Evolutionary conservation across 805 yeast species (phyloP).

Genomic region (Lipomyces anomalus): DNA sequence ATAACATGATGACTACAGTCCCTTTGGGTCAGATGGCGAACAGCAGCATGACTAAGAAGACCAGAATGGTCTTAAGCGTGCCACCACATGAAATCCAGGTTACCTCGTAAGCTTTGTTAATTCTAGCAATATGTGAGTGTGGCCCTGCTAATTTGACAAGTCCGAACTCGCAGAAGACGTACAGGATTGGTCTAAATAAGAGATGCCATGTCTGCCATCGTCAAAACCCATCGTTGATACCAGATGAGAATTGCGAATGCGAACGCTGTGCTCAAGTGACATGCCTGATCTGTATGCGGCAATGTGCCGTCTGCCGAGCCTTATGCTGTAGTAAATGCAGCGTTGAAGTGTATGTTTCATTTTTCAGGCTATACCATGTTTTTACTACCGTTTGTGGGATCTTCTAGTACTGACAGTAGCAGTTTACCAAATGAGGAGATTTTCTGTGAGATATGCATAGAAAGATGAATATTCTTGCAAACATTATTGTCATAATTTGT

Average conservation of each 20-base stretch:
- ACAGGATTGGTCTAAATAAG: background rate
- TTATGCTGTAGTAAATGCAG: conserved; percentile 21
- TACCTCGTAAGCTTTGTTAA: too few species aligned
- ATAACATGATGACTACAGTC: too few species aligned
- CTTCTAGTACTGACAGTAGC: background rate
- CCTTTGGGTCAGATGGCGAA: too few species aligned
- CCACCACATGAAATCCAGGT: too few species aligned
- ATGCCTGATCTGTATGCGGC: conserved; percentile 21
- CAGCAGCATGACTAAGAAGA: too few species aligned
- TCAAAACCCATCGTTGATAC: conserved; percentile 18
- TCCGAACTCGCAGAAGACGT: too few species aligned
- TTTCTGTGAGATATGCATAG: conserved; percentile 12
- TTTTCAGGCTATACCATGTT: background rate
- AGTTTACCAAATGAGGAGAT: conserved; percentile 17
- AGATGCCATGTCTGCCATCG: conserved; percentile 21
- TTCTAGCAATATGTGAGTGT: too few species aligned
- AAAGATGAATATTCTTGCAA: conserved; percentile 1
- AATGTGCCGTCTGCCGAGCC: conserved; percentile 19
- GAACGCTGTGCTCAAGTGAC: conserved; percentile 16
- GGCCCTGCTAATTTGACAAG: too few species aligned
- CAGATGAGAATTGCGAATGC: conserved; percentile 17
- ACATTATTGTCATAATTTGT: too few species aligned
- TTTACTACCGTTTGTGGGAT: background rate
- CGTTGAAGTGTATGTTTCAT: conserved; percentile 12
- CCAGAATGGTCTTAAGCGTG: too few species aligned